Conservation (phyloP, 2,329 filamentous ascomycete species). For the Aspergillus sp. region DNA sequence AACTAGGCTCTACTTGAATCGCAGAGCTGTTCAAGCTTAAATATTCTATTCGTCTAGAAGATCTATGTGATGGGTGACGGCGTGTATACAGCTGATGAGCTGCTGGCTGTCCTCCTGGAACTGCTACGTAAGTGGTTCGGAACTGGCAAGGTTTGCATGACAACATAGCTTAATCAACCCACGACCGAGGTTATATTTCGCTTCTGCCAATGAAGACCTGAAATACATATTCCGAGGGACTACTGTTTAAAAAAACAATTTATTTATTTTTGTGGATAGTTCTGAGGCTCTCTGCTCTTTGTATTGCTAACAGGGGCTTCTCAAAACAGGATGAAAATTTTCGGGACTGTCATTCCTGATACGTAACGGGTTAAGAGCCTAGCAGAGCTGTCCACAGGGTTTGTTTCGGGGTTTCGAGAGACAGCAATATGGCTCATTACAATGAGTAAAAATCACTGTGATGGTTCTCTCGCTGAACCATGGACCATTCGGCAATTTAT, state of each 20-base stretch:
- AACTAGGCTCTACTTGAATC: too few species aligned
- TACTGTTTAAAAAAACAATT: not conserved
- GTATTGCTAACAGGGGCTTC: not conserved
- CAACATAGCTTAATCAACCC: not conserved
- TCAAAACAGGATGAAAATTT: slow-evolving; percentile 2
- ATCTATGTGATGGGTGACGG: not conserved
- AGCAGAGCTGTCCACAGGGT: not conserved
- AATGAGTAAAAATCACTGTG: not conserved
- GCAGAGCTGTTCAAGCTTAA: not conserved
- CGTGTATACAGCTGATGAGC: not conserved
- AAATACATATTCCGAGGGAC: not conserved
- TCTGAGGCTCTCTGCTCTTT: too few species aligned
- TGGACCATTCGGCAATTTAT: not conserved
- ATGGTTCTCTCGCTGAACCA: not conserved
- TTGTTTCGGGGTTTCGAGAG: not conserved
- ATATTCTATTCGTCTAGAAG: not conserved
- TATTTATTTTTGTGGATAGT: not conserved
- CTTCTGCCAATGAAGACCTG: not conserved
- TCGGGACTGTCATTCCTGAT: slow-evolving; percentile 2
- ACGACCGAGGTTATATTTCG: not conserved
- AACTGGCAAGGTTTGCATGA: not conserved
- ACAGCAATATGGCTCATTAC: not conserved
- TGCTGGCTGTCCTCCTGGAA: not conserved
- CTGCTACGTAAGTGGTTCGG: slow-evolving; percentile 1
- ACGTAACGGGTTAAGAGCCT: not conserved